Percentiles rank a stretch among this genome's conserved stretches.
phyloP scores from a whole-genome alignment of 1,284 basidiomycete genomes.

The Acaromyces ingoldii region DNA sequence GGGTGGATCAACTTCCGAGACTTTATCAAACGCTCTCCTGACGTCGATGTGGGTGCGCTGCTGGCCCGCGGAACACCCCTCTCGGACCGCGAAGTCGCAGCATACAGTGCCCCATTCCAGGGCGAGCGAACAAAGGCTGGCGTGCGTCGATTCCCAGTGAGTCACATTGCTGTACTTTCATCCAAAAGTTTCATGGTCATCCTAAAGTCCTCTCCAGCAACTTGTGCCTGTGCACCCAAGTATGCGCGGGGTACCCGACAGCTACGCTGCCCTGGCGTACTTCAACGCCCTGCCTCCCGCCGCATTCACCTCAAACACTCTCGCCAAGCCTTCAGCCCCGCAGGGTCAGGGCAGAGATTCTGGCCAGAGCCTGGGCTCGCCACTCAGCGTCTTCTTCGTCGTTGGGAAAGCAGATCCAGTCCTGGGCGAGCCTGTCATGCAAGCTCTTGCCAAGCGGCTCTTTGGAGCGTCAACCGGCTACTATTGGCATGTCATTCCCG shows the following conservation, averaged over 20 bases:
- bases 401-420: conserved; percentile 8
- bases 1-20: conserved; percentile 6
- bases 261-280: conserved; percentile 2
- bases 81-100: not conserved
- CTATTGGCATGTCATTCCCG: conserved; percentile 1
- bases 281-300: not conserved
- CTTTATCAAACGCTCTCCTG: not conserved
- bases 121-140: conserved; percentile 2
- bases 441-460: not conserved
- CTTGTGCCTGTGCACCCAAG: conserved; percentile 5
- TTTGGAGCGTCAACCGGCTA: conserved; percentile 2
- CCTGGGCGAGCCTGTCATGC: conserved; percentile 4
- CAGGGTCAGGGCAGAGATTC: not conserved
- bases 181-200: not conserved
- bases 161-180: not conserved
- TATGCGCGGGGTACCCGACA: conserved; percentile 3
- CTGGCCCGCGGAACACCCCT: conserved; percentile 3
- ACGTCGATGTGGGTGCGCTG: conserved; percentile 3
- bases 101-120: conserved; percentile 1
- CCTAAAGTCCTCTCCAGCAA: not conserved
- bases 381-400: conserved; percentile 7
- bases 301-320: not conserved
- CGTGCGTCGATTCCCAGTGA: conserved; percentile 6
- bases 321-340: not conserved
- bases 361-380: not conserved